A percentile compares a stretch with the other conserved stretches of the same genome.
Conservation (phyloP, 768 basidiomycete species). For the Myochromella boudieri region DNA sequence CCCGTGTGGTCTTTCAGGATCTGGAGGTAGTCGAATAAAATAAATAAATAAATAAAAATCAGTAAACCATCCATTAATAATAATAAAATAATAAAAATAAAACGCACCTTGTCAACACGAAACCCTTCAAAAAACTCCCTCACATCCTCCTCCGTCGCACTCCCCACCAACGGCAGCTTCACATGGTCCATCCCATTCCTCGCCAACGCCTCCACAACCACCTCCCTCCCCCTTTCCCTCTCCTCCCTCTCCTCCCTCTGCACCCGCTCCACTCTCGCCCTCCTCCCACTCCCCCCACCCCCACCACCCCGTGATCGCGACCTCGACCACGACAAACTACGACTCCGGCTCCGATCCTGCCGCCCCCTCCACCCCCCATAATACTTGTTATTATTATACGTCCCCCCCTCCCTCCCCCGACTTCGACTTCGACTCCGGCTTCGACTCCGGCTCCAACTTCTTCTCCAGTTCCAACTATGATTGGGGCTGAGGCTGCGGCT, state of each 20-base stretch:
- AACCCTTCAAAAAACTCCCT: constrained; percentile 66
- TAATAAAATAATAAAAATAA: constrained; percentile 9
- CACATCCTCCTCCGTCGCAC: constrained; percentile 63
- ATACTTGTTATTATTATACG: constrained; percentile 4
- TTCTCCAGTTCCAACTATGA: constrained; percentile 23
- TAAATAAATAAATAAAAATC: constrained; percentile 10
- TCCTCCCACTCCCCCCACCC: constrained; percentile 10
- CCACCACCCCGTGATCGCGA: constrained; percentile 3
- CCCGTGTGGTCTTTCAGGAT: constrained; percentile 68
- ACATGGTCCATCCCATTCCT: constrained; percentile 70
- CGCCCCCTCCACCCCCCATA: constrained; percentile 26
- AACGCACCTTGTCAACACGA: constrained; percentile 68
- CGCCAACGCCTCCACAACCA: constrained; percentile 50
- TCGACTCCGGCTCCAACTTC: constrained; percentile 21
- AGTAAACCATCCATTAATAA: constrained; percentile 4
- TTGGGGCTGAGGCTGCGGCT: neutral
- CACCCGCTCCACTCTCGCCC: constrained; percentile 17
- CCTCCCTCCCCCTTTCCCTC: constrained; percentile 35
- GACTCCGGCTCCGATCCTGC: constrained; percentile 14
- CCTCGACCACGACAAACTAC: no score
- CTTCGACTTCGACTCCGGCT: constrained; percentile 6
- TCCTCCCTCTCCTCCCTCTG: constrained; percentile 23
- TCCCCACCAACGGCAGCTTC: constrained; percentile 45
- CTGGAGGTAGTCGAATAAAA: constrained; percentile 32
- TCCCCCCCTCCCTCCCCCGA: constrained; percentile 22